Percentiles rank a stretch among this genome's conserved stretches.
Conservation (phyloP, 179 eudicot genomes). For the Nepenthes alata region DNA sequence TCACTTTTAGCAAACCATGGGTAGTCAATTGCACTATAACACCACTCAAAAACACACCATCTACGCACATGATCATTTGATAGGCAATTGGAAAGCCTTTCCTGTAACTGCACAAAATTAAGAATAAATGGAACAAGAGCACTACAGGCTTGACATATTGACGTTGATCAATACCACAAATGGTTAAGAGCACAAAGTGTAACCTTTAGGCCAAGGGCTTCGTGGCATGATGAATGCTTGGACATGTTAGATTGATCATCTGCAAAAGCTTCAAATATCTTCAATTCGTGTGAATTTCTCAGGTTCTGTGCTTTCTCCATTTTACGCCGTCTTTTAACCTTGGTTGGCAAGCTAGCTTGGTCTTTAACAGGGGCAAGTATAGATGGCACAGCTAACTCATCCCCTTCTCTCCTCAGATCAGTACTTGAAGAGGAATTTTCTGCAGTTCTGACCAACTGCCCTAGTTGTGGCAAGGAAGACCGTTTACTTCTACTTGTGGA, state of each 20-base stretch:
- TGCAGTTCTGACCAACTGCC: slow-evolving; percentile 31
- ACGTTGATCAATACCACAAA: neutral
- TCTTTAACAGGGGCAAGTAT: slow-evolving; percentile 29
- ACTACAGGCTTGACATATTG: neutral
- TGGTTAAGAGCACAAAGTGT: neutral
- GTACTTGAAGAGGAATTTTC: slow-evolving; percentile 61
- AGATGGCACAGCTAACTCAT: slow-evolving; percentile 55
- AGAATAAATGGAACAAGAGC: slow-evolving; percentile 1
- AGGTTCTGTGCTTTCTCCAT: slow-evolving; percentile 29
- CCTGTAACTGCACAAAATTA: slow-evolving; percentile 21
- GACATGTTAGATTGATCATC: slow-evolving; percentile 26
- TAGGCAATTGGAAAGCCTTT: slow-evolving; percentile 51
- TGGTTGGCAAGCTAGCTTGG: slow-evolving; percentile 34
- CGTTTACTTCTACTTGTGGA: slow-evolving; percentile 33
- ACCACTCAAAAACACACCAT: slow-evolving; percentile 94
- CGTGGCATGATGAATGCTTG: slow-evolving; percentile 21
- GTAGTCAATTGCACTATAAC: slow-evolving; percentile 94
- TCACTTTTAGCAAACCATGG: slow-evolving; percentile 99
- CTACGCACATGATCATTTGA: slow-evolving; percentile 44
- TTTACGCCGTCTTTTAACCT: slow-evolving; percentile 73
- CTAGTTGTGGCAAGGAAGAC: slow-evolving; percentile 42
- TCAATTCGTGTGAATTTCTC: slow-evolving; percentile 25
- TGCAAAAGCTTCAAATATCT: slow-evolving; percentile 24
- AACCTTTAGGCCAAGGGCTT: slow-evolving; percentile 43
- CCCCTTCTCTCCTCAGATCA: slow-evolving; percentile 60